Evolutionary conservation across 179 eudicot species (phyloP).

Genomic region (Corrigiola litoralis): DNA sequence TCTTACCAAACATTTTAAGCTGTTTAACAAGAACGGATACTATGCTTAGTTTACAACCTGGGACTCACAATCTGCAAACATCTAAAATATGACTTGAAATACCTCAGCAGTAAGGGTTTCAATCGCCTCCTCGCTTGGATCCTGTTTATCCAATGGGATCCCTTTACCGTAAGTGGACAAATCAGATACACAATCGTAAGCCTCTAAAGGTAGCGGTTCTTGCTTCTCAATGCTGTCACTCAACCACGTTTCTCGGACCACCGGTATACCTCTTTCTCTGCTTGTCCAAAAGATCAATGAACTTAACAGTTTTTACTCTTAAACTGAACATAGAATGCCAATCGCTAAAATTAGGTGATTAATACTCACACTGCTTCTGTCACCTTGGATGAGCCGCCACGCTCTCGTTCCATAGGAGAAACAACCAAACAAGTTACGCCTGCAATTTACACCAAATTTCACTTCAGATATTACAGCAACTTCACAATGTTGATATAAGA

Average conservation of each 20-base stretch:
- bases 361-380: constrained; percentile 71
- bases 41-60: neutral
- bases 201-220: constrained; percentile 54
- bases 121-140: constrained; percentile 57
- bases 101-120: constrained; percentile 73
- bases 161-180: constrained; percentile 48
- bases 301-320: neutral
- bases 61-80: neutral
- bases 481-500: too few relatives aligned
- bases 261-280: constrained; percentile 61
- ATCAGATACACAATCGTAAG: constrained; percentile 68
- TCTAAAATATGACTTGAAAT: neutral
- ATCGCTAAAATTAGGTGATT: neutral
- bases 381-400: constrained; percentile 79
- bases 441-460: constrained; percentile 4
- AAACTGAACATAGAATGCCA: neutral
- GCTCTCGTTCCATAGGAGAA: constrained; percentile 62
- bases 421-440: constrained; percentile 66
- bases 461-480: neutral
- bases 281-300: neutral
- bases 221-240: constrained; percentile 66
- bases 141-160: constrained; percentile 59
- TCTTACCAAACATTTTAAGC: constrained; percentile 79
- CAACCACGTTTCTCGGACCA: constrained; percentile 77
- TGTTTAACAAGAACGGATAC: constrained; percentile 6